Base-by-base conservation (phyloP, 1,284 basidiomycete genomes). In the Pseudozyma thailandica region DNA sequence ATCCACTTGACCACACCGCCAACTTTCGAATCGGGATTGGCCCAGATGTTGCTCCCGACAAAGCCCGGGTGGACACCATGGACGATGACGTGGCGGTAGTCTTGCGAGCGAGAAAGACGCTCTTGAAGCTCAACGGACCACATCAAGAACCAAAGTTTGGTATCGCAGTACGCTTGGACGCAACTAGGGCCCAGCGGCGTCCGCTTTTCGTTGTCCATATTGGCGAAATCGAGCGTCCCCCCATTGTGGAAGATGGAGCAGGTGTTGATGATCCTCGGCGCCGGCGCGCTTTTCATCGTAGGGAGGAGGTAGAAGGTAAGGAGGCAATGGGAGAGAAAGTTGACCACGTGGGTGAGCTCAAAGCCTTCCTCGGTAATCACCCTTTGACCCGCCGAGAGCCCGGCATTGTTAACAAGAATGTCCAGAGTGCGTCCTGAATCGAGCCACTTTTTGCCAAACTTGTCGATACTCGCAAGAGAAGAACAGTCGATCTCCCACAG, bases 401-500 rank as follows among this genome's bases (percentile, higher is more conserved):
- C 77, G 26, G 77, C 77, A 44, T 77, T 79, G 60, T 74, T 74
- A 39, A 59, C 58, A 1, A 78, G 48, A 25, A 74, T 66, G 23
- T 79, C 75, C 15, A 55, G 48, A 9, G 47, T 54, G 21, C 64
- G n/a, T 10, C 74, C 77, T 5, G 37, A 47, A 12, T 59, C 52
- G 1, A 21, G 16, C 64, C 71, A 79, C 28, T 52, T 47, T 21
- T 66, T 28, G 0, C 68, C 75, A 27, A 79, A 74, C 0, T 43
- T 28, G n/a, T 61, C 44, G 15, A 77, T 47, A 12, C 57, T 68
- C 20, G 70, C 63, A 9, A 78, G 37, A 15, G 55, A 69, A 10
- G 71, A 55, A 44, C 59, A 75, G 47, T 79, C 77, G 30, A 79
- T 63, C 51, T 78, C 68, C 75, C 75, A 79, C 54, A 69, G 37